Base-by-base conservation (phyloP, 192 early-diverging fungal genomes). In the Neocallimastix lanati region DNA sequence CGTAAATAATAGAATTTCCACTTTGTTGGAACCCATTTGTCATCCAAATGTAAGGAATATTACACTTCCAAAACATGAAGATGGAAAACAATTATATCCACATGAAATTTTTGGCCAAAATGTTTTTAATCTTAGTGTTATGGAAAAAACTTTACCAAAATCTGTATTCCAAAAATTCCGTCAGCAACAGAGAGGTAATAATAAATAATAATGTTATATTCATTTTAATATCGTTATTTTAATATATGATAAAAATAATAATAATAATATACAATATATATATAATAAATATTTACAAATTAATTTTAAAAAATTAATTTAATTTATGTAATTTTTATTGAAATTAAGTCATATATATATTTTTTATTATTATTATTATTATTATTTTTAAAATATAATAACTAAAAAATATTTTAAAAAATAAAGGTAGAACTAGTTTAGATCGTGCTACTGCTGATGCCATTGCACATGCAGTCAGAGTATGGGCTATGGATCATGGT, bases 371-470 rank as follows among this genome's bases (percentile, higher is more conserved):
- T 33, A 33, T 33, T 6, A 33, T 33, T 6, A 33, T 33, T 33
- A 33, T 33, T 33, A 6, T 33, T 6, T 33, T 33, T 6, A 33
- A 33, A 33, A 33, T 33, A 33, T 33, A 33, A 33, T 33, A 33
- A 33, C 3, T 6, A 33, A 33, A 6, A 33, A 33, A 6, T 33
- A 33, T 6, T 33, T 33, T 6, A 33, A 33, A 33, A 33, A 33
- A 67, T 82, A 88, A 95, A 83, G 96, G 96, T 82, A 90, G 94
- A 76, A 91, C 94, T 83, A 87, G 90, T 76, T 85, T 99, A 79
- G 96, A 97, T 86, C 92, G 94, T 80, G 89, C 91, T 35, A 99
- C 96, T 28, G 96, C 98, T 29, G 98, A 99, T 88, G 95, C 96
- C 50, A 94, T 99, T 79, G 96, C 96, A n/a, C 98, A 99, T 84